Percentiles rank a stretch among this genome's conserved stretches.
phyloP scores from a whole-genome alignment of 2,329 filamentous ascomycete species.

The Periglandula ipomoeae region DNA sequence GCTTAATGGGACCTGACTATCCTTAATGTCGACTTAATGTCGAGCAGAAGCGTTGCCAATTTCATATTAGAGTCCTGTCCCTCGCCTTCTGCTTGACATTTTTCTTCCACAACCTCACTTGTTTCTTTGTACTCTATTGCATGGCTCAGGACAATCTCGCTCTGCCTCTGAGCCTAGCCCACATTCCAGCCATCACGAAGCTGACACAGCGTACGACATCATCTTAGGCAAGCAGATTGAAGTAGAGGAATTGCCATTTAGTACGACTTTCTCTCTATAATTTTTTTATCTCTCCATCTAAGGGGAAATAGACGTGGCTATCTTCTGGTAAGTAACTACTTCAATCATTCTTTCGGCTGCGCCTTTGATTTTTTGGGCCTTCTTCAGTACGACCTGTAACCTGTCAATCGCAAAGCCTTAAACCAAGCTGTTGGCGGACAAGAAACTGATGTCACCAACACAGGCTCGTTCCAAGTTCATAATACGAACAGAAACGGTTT shows the following conservation, averaged over 20 bases:
- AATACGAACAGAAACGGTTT: not conserved
- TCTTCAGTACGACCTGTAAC: not conserved
- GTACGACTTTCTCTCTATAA: not conserved
- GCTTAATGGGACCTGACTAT: not conserved
- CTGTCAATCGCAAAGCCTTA: not conserved
- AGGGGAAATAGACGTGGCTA: not conserved
- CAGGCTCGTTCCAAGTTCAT: not conserved
- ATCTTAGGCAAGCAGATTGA: not conserved
- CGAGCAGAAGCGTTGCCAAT: not conserved
- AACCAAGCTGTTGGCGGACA: not conserved
- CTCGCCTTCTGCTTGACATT: not conserved
- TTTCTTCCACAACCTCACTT: not conserved
- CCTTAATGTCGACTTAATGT: not conserved
- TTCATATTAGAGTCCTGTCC: slow-evolving; percentile 3
- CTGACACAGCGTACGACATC: not conserved
- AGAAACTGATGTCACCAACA: not conserved
- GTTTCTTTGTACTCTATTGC: not conserved
- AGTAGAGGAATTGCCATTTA: not conserved
- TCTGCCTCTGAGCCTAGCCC: not conserved
- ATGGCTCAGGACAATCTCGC: not conserved
- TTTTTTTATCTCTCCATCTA: not conserved
- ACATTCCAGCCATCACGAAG: not conserved
- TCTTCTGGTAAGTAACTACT: not conserved
- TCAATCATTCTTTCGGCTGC: not conserved
- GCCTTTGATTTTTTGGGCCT: not conserved